Evolutionary conservation across 2,329 filamentous ascomycete species (phyloP).

Genomic region (Trichoderma endophyticum): DNA sequence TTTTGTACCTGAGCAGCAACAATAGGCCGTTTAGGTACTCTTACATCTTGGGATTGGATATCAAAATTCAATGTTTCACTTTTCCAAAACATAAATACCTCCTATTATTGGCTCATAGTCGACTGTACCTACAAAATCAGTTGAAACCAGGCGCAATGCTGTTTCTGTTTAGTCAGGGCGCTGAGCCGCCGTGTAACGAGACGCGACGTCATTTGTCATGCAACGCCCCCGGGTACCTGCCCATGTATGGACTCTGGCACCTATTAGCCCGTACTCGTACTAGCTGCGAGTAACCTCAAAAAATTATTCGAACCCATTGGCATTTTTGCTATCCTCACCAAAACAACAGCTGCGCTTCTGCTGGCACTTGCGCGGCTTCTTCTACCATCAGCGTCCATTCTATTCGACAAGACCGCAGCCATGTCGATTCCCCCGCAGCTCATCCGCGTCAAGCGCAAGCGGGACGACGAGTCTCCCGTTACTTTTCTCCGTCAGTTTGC

Average conservation of each 20-base stretch:
- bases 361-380: not conserved
- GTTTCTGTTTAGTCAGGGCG: not conserved
- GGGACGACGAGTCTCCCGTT: conserved; percentile 51
- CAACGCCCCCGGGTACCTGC: not conserved
- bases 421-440: conserved; percentile 59
- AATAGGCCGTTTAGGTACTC: too few species aligned
- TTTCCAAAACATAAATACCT: not conserved
- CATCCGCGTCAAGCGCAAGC: conserved; percentile 61
- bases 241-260: not conserved
- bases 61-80: not conserved
- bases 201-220: conserved; percentile 15
- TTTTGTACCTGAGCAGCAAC: not conserved
- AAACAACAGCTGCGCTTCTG: not conserved
- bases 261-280: not conserved
- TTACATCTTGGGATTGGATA: not conserved
- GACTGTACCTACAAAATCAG: not conserved
- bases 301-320: not conserved
- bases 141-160: not conserved
- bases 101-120: not conserved
- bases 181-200: not conserved
- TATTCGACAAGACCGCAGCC: not conserved
- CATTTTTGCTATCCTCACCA: not conserved
- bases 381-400: not conserved
- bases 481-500: conserved; percentile 51
- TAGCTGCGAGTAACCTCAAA: conserved; percentile 1